Evolutionary conservation across 2,329 filamentous ascomycete species (phyloP).

Genomic region (Penicillium psychrosexuale): DNA sequence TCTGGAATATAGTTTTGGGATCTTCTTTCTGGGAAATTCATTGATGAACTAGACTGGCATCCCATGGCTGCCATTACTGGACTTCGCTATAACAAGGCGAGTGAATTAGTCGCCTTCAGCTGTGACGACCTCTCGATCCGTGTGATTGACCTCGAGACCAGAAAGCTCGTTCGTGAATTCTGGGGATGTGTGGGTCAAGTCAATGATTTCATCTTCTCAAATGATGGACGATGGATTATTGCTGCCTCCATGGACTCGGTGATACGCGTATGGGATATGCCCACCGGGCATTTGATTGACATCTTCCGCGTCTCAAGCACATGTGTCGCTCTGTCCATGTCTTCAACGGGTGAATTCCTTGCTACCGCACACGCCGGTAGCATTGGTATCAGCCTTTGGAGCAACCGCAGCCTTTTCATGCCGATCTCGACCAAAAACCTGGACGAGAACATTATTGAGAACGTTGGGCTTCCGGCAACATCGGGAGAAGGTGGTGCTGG

Average conservation of each 20-base stretch:
- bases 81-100: slow-evolving; percentile 76
- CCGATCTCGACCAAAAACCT: slow-evolving; percentile 85
- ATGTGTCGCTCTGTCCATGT: slow-evolving; percentile 84
- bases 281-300: slow-evolving; percentile 92
- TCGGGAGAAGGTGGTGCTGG: slow-evolving; percentile 79
- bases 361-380: slow-evolving; percentile 79
- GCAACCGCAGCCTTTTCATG: slow-evolving; percentile 85
- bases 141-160: slow-evolving; percentile 85
- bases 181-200: slow-evolving; percentile 74
- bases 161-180: slow-evolving; percentile 86
- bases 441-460: slow-evolving; percentile 67
- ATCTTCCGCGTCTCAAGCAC: slow-evolving; percentile 75
- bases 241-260: slow-evolving; percentile 78
- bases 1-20: slow-evolving; percentile 71
- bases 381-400: slow-evolving; percentile 92
- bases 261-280: slow-evolving; percentile 88
- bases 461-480: slow-evolving; percentile 66
- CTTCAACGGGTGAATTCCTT: slow-evolving; percentile 86
- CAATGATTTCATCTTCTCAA: slow-evolving; percentile 84
- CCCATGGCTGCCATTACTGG: slow-evolving; percentile 71
- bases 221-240: slow-evolving; percentile 89
- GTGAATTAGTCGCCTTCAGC: slow-evolving; percentile 80
- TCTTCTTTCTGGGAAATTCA: slow-evolving; percentile 74
- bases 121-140: slow-evolving; percentile 87
- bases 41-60: slow-evolving; percentile 80